Percentiles rank a stretch among this genome's conserved stretches.
phyloP scores from a whole-genome alignment of 441 rosid genomes.

The Corymbia citriodora region DNA sequence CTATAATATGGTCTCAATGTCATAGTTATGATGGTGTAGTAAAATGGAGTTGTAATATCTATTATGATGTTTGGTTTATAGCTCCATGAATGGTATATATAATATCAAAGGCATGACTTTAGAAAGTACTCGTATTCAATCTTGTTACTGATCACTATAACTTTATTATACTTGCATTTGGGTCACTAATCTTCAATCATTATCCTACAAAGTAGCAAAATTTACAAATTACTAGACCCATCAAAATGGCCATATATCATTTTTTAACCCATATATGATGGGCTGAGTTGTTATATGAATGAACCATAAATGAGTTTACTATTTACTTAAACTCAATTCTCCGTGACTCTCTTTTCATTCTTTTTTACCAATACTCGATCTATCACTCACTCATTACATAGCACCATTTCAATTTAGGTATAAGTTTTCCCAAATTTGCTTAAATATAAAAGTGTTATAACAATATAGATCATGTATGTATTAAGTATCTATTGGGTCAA shows the following conservation, averaged over 20 bases:
- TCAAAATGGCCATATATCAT: background rate
- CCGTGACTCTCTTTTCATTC: too few species aligned
- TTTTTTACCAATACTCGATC: fast-evolving
- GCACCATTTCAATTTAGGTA: too few species aligned
- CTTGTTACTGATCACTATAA: background rate
- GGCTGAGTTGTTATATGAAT: too few species aligned
- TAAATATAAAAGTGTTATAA: too few species aligned
- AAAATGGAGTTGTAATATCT: background rate
- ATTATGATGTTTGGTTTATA: background rate
- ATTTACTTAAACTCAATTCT: too few species aligned
- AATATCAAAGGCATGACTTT: background rate
- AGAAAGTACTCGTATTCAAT: background rate
- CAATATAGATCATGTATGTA: fast-evolving
- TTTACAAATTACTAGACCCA: fast-evolving
- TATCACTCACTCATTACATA: fast-evolving
- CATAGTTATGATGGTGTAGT: background rate
- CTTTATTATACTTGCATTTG: too few species aligned
- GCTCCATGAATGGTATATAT: background rate
- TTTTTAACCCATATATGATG: too few species aligned
- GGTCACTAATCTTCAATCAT: background rate
- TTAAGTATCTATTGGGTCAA: background rate
- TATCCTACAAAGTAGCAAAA: background rate
- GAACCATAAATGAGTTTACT: too few species aligned
- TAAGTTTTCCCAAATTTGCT: too few species aligned
- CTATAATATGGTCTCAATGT: fast-evolving